Conservation (phyloP, 805 yeast genomes). For the Cyberlindnera mississippiensis region DNA sequence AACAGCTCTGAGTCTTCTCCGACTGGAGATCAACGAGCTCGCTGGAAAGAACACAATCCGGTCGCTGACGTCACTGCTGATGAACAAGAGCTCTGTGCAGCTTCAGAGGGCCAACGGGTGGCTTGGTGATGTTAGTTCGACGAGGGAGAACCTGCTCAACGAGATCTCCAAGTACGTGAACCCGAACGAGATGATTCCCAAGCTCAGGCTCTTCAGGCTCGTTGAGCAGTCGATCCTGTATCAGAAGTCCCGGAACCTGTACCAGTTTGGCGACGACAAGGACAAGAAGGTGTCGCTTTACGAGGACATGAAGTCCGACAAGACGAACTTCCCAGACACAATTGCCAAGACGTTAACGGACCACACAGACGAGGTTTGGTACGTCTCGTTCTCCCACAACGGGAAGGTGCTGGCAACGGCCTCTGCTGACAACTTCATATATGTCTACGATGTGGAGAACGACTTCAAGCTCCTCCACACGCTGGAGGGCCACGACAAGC, state of each 20-base stretch:
- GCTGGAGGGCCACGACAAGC: constrained; percentile 44
- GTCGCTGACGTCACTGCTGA: constrained; percentile 29
- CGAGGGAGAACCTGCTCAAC: constrained; percentile 39
- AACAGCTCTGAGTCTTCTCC: constrained; percentile 36
- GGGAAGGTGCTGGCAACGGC: constrained; percentile 78
- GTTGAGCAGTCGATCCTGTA: constrained; percentile 47
- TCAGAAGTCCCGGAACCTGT: constrained; percentile 38
- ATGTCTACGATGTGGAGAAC: constrained; percentile 60
- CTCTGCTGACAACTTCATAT: constrained; percentile 59
- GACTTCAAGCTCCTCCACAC: constrained; percentile 36
- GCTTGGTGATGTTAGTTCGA: constrained; percentile 26
- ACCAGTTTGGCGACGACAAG: constrained; percentile 32
- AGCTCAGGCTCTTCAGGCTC: constrained; percentile 45
- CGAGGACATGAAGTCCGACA: constrained; percentile 33
- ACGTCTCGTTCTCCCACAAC: constrained; percentile 67
- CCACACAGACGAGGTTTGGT: constrained; percentile 83
- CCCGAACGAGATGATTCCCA: constrained; percentile 51
- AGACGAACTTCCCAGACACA: constrained; percentile 43
- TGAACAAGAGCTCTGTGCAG: constrained; percentile 22
- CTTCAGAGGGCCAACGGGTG: constrained; percentile 30
- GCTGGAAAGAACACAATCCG: constrained; percentile 23
- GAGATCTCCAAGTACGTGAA: constrained; percentile 44
- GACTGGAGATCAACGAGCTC: constrained; percentile 34
- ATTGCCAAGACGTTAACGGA: constrained; percentile 42
- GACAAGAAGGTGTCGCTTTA: constrained; percentile 28